Conservation (phyloP, 371 early-diverging fungal species). For the Mortierella sp. region DNA sequence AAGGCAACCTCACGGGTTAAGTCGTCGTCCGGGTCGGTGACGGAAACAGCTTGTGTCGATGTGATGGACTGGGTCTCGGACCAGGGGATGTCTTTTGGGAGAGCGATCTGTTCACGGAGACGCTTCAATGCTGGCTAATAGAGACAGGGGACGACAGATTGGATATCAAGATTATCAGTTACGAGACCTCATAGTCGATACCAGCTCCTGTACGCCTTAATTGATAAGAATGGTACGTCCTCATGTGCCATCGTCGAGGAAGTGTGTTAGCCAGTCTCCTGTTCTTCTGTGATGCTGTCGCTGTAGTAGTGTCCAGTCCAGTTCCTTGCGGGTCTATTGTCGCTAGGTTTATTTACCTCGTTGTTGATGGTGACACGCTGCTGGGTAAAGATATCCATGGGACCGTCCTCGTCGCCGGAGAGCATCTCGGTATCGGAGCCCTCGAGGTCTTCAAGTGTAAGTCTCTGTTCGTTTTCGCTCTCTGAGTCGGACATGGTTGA, state of each 20-base stretch:
- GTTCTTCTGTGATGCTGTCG: neutral
- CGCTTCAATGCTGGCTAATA: conserved; percentile 70
- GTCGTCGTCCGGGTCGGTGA: conserved; percentile 85
- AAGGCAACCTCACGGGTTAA: conserved; percentile 92
- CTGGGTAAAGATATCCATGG: conserved; percentile 68
- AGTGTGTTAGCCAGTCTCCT: neutral
- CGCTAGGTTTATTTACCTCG: conserved; percentile 60
- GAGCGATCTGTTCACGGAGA: conserved; percentile 75
- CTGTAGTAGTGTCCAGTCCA: neutral
- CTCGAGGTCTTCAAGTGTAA: conserved; percentile 55
- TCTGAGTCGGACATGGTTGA: conserved; percentile 51
- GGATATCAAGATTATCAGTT: too few species aligned
- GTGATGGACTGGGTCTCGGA: conserved; percentile 86
- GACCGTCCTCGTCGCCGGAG: conserved; percentile 51
- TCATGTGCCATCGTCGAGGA: neutral
- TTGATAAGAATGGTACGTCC: too few species aligned
- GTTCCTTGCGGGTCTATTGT: neutral
- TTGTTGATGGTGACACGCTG: conserved; percentile 81
- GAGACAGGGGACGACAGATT: neutral
- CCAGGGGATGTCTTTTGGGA: conserved; percentile 79
- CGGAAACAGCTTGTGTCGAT: conserved; percentile 67
- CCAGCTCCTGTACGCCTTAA: neutral
- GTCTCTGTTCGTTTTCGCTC: conserved; percentile 43
- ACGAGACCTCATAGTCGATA: too few species aligned
- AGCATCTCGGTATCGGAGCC: conserved; percentile 55